Percentiles rank a stretch among this genome's conserved stretches.
Evolutionary conservation across 208 protist species (phyloP).

Genomic region (Plasmodiophora brassicae): DNA sequence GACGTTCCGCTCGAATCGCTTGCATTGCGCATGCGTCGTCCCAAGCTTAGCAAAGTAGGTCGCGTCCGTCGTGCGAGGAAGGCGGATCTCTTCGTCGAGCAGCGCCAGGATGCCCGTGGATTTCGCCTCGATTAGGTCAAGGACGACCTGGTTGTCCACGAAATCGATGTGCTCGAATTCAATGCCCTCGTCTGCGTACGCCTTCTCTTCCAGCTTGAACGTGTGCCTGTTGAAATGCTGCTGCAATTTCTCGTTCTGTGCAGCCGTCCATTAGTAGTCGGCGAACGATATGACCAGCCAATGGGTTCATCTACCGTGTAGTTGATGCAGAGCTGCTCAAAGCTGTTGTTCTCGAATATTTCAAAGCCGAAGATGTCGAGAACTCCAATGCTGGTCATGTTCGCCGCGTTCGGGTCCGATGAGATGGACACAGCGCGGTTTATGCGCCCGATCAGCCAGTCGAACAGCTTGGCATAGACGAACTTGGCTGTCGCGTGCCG

Average conservation of each 20-base stretch:
- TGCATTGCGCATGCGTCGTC: neutral
- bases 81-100: neutral
- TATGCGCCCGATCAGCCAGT: no score
- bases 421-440: no score
- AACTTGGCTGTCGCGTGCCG: neutral
- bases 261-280: no score
- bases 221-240: neutral
- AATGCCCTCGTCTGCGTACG: neutral
- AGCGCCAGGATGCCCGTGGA: neutral
- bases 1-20: neutral
- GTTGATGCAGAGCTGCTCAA: slow-evolving; percentile 92
- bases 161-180: no score
- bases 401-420: no score
- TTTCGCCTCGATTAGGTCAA: slow-evolving; percentile 1
- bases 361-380: slow-evolving; percentile 75
- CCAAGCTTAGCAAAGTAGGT: neutral
- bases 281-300: no score
- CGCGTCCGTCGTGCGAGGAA: neutral
- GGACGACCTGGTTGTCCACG: neutral
- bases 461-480: neutral
- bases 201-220: neutral
- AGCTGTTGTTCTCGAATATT: slow-evolving; percentile 75
- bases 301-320: no score
- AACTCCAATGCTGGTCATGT: no score
- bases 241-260: slow-evolving; percentile 77